Percentiles rank a stretch among this genome's conserved stretches.
Evolutionary conservation across 2,329 filamentous ascomycete species (phyloP).

Genomic region (Fusarium sp.): DNA sequence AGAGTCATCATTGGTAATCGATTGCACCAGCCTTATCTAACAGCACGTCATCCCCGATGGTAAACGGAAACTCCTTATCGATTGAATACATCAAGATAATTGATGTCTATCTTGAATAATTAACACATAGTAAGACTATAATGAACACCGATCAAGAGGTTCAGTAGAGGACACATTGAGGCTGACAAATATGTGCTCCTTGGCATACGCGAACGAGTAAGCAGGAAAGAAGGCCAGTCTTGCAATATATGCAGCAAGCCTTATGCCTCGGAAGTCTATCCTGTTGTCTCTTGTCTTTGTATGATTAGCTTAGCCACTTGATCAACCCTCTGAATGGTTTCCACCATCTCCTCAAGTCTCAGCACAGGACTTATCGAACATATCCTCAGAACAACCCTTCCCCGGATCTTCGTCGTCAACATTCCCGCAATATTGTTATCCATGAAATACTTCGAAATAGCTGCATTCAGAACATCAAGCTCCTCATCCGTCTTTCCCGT

Average conservation of each 20-base stretch:
- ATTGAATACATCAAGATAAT: background rate
- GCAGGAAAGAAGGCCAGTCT: background rate
- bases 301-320: background rate
- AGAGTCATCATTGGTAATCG: background rate
- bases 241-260: background rate
- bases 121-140: too few relatives aligned
- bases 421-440: background rate
- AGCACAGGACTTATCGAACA: slow-evolving; percentile 16
- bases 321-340: background rate
- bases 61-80: background rate
- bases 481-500: background rate
- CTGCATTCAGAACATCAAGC: background rate
- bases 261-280: background rate
- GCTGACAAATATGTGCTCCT: background rate
- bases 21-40: background rate
- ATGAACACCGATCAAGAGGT: too few relatives aligned
- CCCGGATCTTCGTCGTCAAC: slow-evolving; percentile 13
- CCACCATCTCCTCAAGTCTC: background rate
- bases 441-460: slow-evolving; percentile 1
- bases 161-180: background rate
- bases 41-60: background rate
- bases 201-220: background rate
- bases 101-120: too few relatives aligned
- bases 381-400: slow-evolving; percentile 3
- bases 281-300: background rate